These are phyloP conservation scores for Thermochaetoides dissita DNA, from an alignment of 2,329 filamentous ascomycete species.

Conservation along the genomic window DNA sequence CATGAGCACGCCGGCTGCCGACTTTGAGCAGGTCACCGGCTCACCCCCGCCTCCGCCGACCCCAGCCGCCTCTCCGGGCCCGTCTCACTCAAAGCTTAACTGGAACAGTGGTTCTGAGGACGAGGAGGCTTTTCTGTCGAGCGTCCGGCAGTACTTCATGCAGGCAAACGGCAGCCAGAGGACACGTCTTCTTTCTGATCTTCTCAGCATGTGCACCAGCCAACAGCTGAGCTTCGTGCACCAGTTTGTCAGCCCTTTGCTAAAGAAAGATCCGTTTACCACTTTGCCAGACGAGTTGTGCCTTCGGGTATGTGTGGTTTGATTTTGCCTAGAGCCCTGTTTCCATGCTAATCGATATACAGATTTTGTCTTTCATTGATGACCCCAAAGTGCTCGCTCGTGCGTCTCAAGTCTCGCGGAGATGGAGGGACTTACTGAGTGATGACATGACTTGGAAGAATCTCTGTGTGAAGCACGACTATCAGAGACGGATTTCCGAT, in stretches of 20 bases:
- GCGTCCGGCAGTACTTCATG: constrained; percentile 68
- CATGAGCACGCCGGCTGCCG: constrained; percentile 50
- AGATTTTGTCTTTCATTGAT: constrained; percentile 94
- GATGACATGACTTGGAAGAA: constrained; percentile 99
- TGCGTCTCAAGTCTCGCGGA: constrained; percentile 86
- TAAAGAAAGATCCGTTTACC: constrained; percentile 94
- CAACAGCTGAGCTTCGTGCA: constrained; percentile 92
- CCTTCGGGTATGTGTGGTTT: constrained; percentile 51
- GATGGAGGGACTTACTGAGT: constrained; percentile 85
- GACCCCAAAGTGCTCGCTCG: constrained; percentile 87
- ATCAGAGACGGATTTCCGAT: constrained; percentile 47
- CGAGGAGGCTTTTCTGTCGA: constrained; percentile 69
- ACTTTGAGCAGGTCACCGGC: constrained; percentile 47
- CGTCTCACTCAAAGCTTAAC: constrained; percentile 47
- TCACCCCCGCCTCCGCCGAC: constrained; percentile 52
- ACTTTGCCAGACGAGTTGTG: constrained; percentile 87
- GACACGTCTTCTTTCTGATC: constrained; percentile 68
- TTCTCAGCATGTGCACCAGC: constrained; percentile 88
- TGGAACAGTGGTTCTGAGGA: constrained; percentile 68
- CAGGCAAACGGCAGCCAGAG: constrained; percentile 62
- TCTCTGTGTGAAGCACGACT: constrained; percentile 90
- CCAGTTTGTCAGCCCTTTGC: constrained; percentile 80
- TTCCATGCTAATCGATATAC: constrained; percentile 5
- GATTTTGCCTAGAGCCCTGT: not conserved
- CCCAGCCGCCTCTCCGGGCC: constrained; percentile 50